Evolutionary conservation across 2,329 filamentous ascomycete species (phyloP).

Genomic region (Pseudogymnoascus sp.): DNA sequence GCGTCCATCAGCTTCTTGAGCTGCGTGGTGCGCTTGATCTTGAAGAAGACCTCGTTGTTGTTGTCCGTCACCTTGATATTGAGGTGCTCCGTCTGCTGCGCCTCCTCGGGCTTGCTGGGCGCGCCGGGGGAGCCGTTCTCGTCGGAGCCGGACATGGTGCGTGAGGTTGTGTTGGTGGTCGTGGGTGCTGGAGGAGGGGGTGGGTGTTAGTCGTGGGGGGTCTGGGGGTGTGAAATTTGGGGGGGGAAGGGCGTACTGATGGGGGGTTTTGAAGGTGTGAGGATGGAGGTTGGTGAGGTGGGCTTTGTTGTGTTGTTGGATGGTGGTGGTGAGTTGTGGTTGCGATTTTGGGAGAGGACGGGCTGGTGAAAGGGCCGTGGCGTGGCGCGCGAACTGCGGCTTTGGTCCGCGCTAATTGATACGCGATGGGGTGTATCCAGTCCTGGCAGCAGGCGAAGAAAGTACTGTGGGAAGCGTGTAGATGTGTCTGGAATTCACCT

Average conservation of each 20-base stretch:
- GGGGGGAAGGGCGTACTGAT: not conserved
- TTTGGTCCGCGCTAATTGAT: conserved; percentile 5
- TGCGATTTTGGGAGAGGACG: not conserved
- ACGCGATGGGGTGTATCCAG: not conserved
- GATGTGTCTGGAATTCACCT: not conserved
- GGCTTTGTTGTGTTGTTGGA: not conserved
- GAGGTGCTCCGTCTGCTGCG: conserved; percentile 61
- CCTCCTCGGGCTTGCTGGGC: conserved; percentile 24
- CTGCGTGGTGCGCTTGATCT: conserved; percentile 95
- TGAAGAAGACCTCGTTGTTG: conserved; percentile 99
- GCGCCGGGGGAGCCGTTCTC: conserved; percentile 39
- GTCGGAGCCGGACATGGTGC: conserved; percentile 29
- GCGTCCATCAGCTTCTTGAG: conserved; percentile 98
- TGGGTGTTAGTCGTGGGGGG: not conserved
- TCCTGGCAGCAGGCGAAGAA: not conserved
- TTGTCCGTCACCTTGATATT: conserved; percentile 99
- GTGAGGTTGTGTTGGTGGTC: not conserved
- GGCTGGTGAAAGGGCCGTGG: not conserved
- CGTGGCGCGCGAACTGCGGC: not conserved
- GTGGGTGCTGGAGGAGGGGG: too few species aligned
- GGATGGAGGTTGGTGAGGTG: not conserved
- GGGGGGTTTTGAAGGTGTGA: not conserved
- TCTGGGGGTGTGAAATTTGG: not conserved
- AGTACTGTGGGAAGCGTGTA: not conserved
- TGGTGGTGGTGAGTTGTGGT: not conserved